Evolutionary conservation across 768 basidiomycete genomes (phyloP).

Genomic region (Mycena rosella): DNA sequence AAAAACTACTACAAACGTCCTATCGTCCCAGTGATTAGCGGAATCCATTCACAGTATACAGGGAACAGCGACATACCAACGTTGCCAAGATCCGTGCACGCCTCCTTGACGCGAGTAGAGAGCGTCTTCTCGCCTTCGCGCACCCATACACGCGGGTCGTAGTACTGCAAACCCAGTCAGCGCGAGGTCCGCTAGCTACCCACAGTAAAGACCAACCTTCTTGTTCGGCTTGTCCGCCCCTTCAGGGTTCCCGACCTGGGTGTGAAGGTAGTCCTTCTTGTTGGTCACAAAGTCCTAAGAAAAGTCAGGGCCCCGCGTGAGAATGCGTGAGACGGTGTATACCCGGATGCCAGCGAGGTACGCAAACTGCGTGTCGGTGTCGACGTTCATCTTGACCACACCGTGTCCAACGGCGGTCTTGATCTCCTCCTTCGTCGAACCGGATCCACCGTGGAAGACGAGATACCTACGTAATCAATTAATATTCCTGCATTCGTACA

Average conservation of each 20-base stretch:
- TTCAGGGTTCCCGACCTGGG: conserved; percentile 98
- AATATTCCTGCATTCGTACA: conserved; percentile 7
- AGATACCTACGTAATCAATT: conserved; percentile 74
- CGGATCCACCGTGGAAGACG: conserved; percentile 99
- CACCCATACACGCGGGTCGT: conserved; percentile 98
- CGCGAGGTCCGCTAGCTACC: background rate
- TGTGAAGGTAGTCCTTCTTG: conserved; percentile 89
- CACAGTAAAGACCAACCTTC: conserved; percentile 69
- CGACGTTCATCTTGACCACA: conserved; percentile 99
- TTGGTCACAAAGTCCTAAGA: conserved; percentile 84
- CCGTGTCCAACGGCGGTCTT: conserved; percentile 90
- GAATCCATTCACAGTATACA: background rate
- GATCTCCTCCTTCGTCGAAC: conserved; percentile 97
- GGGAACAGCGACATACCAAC: conserved; percentile 48
- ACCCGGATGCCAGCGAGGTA: conserved; percentile 90
- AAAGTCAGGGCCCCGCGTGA: conserved; percentile 1
- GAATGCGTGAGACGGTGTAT: conserved; percentile 38
- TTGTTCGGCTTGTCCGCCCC: conserved; percentile 99
- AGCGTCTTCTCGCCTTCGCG: conserved; percentile 99
- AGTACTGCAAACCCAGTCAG: conserved; percentile 63
- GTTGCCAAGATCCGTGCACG: conserved; percentile 91
- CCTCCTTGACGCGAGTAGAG: conserved; percentile 87
- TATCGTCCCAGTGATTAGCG: background rate
- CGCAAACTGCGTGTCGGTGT: conserved; percentile 94
- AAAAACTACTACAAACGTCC: conserved; percentile 30